A percentile compares a stretch with the other conserved stretches of the same genome.
Conservation (phyloP, 192 early-diverging fungal species). For the Gonapodya prolifera region DNA sequence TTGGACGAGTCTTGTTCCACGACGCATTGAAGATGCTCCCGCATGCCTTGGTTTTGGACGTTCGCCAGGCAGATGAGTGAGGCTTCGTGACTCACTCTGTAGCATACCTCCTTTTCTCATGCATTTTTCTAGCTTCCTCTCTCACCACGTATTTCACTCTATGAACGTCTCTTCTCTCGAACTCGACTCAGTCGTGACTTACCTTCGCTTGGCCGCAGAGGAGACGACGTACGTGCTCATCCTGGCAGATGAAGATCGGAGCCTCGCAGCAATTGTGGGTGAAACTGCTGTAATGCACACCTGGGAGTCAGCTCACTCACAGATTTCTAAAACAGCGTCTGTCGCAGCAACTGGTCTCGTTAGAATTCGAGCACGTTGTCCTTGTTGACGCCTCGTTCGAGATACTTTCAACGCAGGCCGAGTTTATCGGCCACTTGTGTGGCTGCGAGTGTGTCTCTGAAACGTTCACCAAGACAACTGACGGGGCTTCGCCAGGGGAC, state of each 20-base stretch:
- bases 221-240: background rate
- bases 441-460: background rate
- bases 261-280: background rate
- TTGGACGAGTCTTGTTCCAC: conserved; percentile 34
- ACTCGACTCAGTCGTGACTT: background rate
- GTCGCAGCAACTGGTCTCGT: background rate
- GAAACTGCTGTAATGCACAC: background rate
- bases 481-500: background rate
- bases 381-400: background rate
- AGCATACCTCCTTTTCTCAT: background rate
- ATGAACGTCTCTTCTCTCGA: background rate
- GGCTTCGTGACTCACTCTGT: background rate
- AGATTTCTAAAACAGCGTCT: background rate
- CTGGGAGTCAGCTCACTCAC: no score
- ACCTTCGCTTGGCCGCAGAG: background rate
- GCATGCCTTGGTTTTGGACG: conserved; percentile 40
- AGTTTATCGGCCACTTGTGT: background rate
- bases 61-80: conserved; percentile 36
- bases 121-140: background rate
- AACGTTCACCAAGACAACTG: background rate
- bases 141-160: background rate
- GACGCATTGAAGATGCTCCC: conserved; percentile 31
- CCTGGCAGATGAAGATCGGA: background rate
- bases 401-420: background rate
- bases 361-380: background rate